Evolutionary conservation across 2,329 filamentous ascomycete species (phyloP).

Genomic region (Aspergillus neoniger): DNA sequence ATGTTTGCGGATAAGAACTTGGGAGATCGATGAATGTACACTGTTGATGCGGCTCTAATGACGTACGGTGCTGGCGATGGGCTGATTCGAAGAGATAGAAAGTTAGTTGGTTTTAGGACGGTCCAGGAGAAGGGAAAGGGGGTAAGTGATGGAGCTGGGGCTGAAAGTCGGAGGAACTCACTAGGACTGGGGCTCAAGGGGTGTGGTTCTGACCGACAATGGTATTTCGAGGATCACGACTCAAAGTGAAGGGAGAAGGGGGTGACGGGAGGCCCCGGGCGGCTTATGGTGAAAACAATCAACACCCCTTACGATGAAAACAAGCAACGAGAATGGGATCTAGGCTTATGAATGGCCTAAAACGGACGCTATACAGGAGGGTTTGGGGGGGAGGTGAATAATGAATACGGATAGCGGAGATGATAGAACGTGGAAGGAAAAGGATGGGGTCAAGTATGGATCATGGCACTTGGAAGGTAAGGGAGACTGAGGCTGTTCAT

Average conservation of each 20-base stretch:
- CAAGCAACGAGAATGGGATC: too few species aligned
- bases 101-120: background rate
- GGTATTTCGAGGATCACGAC: background rate
- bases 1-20: background rate
- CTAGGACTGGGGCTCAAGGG: background rate
- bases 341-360: background rate
- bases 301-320: too few species aligned
- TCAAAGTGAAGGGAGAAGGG: background rate
- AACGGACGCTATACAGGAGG: background rate
- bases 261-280: slow-evolving; percentile 9
- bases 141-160: background rate
- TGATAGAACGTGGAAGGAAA: background rate
- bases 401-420: slow-evolving; percentile 4
- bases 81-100: background rate
- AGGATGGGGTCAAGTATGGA: slow-evolving; percentile 12
- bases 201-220: background rate
- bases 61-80: background rate
- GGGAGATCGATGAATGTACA: background rate
- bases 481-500: slow-evolving; percentile 26
- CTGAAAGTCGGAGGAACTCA: background rate
- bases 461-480: slow-evolving; percentile 13
- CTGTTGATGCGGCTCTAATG: background rate
- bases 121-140: background rate
- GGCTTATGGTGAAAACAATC: background rate
- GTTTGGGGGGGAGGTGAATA: background rate